Evolutionary conservation across 1,284 basidiomycete genomes (phyloP), one percentile per base, ranked within the genome.

Genomic region (Leucoagaricus sp.): DNA sequence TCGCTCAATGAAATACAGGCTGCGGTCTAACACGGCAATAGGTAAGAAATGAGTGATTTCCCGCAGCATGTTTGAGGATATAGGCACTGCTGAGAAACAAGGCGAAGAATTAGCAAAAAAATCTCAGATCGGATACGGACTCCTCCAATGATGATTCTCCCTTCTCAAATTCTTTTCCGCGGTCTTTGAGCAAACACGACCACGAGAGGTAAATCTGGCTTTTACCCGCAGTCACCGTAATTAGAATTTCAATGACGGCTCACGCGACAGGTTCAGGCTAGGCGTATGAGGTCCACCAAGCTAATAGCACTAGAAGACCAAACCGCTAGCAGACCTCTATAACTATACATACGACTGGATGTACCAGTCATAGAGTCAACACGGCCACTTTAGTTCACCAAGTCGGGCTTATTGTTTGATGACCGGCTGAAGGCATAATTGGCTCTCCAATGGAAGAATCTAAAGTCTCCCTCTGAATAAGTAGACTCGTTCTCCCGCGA

Each of bases 401-500:
- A 7, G 36, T 9, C 5, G 5, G 12, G 13, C 7, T n/a, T 15
- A n/a, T n/a, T 7, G 15, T 38, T 38, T 38, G 36, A 38, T 38
- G 36, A 38, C 36, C 36, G 36, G 36, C 12, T 9, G 17, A 15
- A n/a, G 12, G 5, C 12, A 38, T 15, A n/a, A 38, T n/a, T 38
- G 17, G 36, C 36, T 10, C 31, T 33, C 12, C 31, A 33, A 33
- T 33, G 31, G 31, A 33, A 33, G 31, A 33, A 12, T n/a, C n/a
- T 40, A 40, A n/a, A 40, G n/a, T 40, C 31, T 33, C 6, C 31
- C 40, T 5, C 19, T 5, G 40, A 4, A 21, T 21, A 41, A 41
- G 8, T 23, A 48, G 29, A 7, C 46, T 34, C 47, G 31, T 34
- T 55, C 53, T 55, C 53, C 53, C 53, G 53, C 53, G 53, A 55